phyloP scores from a whole-genome alignment of 495 filamentous ascomycete species.

The Geopyxis carbonaria region DNA sequence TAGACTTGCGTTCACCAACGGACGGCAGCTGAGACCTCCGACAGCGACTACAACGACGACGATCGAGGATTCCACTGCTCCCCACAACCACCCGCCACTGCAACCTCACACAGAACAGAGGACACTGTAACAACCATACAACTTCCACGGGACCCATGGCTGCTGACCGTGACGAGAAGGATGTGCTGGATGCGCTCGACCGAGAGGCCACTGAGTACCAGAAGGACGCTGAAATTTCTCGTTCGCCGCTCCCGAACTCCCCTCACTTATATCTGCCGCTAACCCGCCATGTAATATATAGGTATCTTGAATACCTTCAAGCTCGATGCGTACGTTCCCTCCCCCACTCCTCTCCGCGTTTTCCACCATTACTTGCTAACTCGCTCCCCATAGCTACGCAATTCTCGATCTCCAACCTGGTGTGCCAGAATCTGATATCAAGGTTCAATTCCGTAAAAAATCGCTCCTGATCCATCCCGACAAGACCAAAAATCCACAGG shows the following conservation, averaged over 20 bases:
- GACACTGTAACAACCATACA: conserved; percentile 1
- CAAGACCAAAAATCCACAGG: conserved; percentile 80
- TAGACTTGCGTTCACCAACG: too few relatives aligned
- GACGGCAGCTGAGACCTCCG: too few relatives aligned
- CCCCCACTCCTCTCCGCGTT: not conserved
- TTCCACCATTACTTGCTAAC: conserved; percentile 11
- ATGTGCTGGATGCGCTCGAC: conserved; percentile 70
- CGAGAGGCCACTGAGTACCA: conserved; percentile 75
- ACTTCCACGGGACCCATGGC: conserved; percentile 1
- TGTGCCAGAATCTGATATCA: conserved; percentile 91
- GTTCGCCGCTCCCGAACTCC: conserved; percentile 2
- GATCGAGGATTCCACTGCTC: conserved; percentile 1
- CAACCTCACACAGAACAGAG: conserved; percentile 1
- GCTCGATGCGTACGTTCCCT: conserved; percentile 57
- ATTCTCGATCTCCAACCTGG: conserved; percentile 93
- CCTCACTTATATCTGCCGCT: conserved; percentile 4
- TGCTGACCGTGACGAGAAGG: conserved; percentile 44
- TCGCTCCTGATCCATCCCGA: conserved; percentile 97
- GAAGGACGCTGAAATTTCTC: conserved; percentile 36
- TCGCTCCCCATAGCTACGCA: conserved; percentile 47
- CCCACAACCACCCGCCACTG: not conserved
- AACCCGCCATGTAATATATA: conserved; percentile 14
- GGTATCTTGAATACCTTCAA: conserved; percentile 71
- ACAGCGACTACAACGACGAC: too few relatives aligned
- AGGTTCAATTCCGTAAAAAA: conserved; percentile 79